phyloP scores from a whole-genome alignment of 345 rosid species.

The Pistacia integerrima region DNA sequence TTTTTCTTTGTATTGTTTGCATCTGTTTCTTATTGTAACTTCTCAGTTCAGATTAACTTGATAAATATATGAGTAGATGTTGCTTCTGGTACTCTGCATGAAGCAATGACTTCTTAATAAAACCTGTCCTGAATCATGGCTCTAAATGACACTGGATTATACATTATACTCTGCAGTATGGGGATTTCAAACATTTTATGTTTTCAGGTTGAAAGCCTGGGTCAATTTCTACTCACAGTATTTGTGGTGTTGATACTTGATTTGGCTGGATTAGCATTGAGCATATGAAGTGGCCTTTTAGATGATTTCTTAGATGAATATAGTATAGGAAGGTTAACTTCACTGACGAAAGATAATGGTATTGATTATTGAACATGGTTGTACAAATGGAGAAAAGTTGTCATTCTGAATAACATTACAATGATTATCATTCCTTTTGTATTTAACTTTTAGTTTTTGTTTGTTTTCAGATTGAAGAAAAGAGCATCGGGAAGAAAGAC shows the following conservation, averaged over 20 bases:
- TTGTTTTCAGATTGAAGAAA: conserved; percentile 49
- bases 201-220: neutral
- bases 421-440: neutral
- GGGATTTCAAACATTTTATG: neutral
- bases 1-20: conserved; percentile 2
- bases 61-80: neutral
- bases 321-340: neutral
- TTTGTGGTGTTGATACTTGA: neutral
- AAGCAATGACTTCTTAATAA: neutral
- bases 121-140: neutral
- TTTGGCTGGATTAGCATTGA: too few species aligned
- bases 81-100: neutral
- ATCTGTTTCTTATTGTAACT: too few species aligned
- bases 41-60: neutral
- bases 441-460: neutral
- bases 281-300: too few species aligned
- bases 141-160: neutral
- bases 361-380: neutral
- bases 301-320: too few species aligned
- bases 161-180: too few species aligned
- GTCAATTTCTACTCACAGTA: neutral
- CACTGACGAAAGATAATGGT: neutral
- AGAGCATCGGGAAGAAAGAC: conserved; percentile 20
- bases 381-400: neutral
- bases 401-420: neutral